These are phyloP conservation scores for Tricholoma terreum DNA, from an alignment of 768 basidiomycete genomes.

Conservation along the genomic window DNA sequence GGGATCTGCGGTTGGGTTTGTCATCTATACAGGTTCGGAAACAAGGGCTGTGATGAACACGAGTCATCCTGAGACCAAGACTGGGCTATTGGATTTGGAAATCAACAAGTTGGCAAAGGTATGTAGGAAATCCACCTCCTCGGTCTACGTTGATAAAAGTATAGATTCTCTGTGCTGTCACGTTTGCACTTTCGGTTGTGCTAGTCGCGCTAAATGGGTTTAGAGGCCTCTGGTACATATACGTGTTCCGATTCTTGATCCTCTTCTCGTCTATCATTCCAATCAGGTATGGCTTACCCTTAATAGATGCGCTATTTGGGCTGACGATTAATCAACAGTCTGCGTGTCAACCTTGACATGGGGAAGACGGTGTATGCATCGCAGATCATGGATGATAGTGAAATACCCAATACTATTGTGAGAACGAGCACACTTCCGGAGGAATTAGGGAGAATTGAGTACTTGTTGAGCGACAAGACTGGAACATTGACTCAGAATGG, in stretches of 20 bases:
- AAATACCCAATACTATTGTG: conserved; percentile 95
- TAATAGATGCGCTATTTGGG: neutral
- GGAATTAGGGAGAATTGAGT: conserved; percentile 93
- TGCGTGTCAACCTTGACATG: conserved; percentile 99
- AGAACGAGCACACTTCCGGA: conserved; percentile 97
- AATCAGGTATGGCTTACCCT: conserved; percentile 75
- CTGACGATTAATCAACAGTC: conserved; percentile 40
- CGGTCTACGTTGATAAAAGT: neutral
- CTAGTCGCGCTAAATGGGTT: conserved; percentile 97
- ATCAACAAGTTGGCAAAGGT: conserved; percentile 97
- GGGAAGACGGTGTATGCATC: conserved; percentile 98
- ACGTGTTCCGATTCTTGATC: conserved; percentile 94
- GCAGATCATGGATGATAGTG: conserved; percentile 88
- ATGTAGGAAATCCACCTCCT: conserved; percentile 32
- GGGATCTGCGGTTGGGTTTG: conserved; percentile 87
- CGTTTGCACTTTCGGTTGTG: conserved; percentile 85
- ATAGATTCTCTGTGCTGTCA: conserved; percentile 92
- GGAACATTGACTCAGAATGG: conserved; percentile 98
- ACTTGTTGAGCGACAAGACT: conserved; percentile 95
- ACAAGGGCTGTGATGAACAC: conserved; percentile 99
- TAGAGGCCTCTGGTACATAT: conserved; percentile 92
- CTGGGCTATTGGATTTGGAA: conserved; percentile 88
- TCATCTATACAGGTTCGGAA: conserved; percentile 92
- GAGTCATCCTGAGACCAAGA: conserved; percentile 92
- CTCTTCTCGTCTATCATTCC: conserved; percentile 99